phyloP scores from a whole-genome alignment of 2,329 filamentous ascomycete genomes.

The Venturiaceae sp. region DNA sequence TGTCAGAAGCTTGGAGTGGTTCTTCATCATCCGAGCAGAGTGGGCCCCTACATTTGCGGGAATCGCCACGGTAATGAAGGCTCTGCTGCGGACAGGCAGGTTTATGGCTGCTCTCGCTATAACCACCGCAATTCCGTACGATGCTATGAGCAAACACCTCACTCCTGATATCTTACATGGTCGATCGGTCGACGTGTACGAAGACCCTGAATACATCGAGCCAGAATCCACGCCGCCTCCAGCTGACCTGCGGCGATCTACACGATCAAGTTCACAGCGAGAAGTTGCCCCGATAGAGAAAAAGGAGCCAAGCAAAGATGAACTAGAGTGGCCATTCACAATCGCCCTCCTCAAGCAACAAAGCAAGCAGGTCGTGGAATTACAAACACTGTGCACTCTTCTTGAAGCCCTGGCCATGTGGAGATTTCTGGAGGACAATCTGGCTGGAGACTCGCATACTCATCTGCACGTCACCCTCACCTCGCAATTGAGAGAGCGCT shows the following conservation, averaged over 20 bases:
- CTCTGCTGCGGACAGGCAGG: slow-evolving; percentile 54
- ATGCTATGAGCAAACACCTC: slow-evolving; percentile 30
- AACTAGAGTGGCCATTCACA: slow-evolving; percentile 15
- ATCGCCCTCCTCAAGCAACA: slow-evolving; percentile 12
- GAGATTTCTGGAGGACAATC: slow-evolving; percentile 29
- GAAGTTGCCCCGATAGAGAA: neutral
- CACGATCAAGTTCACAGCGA: slow-evolving; percentile 3
- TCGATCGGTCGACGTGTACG: slow-evolving; percentile 17
- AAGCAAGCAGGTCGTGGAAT: slow-evolving; percentile 28
- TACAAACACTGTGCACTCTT: slow-evolving; percentile 31
- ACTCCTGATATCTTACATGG: slow-evolving; percentile 27
- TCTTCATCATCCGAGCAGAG: slow-evolving; percentile 61
- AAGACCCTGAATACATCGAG: slow-evolving; percentile 17
- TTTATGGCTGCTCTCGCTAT: slow-evolving; percentile 47
- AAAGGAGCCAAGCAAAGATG: slow-evolving; percentile 13
- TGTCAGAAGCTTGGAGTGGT: slow-evolving; percentile 78
- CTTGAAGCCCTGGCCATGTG: slow-evolving; percentile 32
- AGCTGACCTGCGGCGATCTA: slow-evolving; percentile 8
- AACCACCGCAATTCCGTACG: slow-evolving; percentile 38
- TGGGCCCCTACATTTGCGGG: slow-evolving; percentile 62
- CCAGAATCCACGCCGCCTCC: slow-evolving; percentile 12
- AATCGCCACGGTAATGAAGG: slow-evolving; percentile 67
- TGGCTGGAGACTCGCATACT: slow-evolving; percentile 15
- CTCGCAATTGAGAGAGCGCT: neutral
- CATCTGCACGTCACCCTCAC: neutral